Conservation (phyloP, 2,329 filamentous ascomycete species). For the Pyricularia grisea region DNA sequence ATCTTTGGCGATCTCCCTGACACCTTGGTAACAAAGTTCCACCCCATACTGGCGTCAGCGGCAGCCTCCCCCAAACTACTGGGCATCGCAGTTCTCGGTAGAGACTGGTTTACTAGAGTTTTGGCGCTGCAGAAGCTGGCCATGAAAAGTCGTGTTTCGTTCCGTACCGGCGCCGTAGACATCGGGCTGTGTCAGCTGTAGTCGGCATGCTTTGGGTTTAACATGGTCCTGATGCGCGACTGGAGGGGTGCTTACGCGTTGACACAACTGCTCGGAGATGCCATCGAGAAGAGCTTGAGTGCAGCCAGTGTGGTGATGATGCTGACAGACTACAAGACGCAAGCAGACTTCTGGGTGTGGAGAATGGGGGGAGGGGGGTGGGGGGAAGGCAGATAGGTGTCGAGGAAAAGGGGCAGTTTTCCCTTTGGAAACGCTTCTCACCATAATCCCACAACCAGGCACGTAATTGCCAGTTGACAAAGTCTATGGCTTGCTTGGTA, state of each 20-base stretch:
- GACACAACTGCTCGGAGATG: neutral
- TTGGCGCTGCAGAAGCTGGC: neutral
- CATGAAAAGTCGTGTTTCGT: neutral
- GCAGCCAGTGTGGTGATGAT: neutral
- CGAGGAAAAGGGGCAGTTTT: neutral
- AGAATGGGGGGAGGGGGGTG: too few species aligned
- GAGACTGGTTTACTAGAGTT: neutral
- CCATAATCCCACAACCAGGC: neutral
- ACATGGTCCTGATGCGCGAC: neutral
- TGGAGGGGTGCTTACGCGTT: neutral
- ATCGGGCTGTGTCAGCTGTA: neutral
- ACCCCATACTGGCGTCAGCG: too few species aligned
- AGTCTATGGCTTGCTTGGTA: neutral
- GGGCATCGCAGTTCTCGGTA: neutral
- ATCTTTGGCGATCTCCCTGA: too few species aligned
- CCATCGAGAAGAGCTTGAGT: neutral
- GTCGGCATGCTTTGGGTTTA: neutral
- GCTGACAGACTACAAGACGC: neutral
- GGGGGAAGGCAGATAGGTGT: neutral
- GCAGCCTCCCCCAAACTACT: too few species aligned
- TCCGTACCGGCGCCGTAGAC: neutral
- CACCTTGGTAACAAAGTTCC: too few species aligned
- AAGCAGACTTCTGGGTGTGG: neutral
- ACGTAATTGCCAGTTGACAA: neutral
- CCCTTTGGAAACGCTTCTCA: neutral